Conservation (phyloP, 73 alveolate species). For the Effrenium voratum region DNA sequence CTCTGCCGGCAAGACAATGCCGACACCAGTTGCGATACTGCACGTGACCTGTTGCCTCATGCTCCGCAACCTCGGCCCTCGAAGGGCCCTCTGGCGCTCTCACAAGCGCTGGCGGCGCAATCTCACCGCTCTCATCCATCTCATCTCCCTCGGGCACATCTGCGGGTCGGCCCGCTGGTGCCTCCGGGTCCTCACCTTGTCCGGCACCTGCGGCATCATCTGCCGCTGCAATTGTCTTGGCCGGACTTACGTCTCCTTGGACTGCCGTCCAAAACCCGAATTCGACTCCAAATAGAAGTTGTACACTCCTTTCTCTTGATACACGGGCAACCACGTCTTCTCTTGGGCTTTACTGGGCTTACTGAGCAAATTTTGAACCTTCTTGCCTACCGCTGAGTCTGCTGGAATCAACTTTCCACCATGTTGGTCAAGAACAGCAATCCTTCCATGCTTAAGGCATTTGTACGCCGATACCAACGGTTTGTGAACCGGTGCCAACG, state of each 20-base stretch:
- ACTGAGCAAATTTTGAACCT: too few species aligned
- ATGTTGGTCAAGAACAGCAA: neutral
- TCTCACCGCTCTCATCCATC: neutral
- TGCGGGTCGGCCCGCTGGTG: too few species aligned
- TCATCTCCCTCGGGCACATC: too few species aligned
- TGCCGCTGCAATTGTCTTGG: too few species aligned
- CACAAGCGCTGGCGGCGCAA: neutral
- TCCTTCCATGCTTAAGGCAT: neutral
- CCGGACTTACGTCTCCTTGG: neutral
- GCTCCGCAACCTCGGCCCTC: slow-evolving; percentile 42
- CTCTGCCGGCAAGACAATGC: slow-evolving; percentile 46
- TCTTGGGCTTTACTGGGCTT: neutral
- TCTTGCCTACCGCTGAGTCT: too few species aligned
- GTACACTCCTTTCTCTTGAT: neutral
- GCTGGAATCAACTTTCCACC: slow-evolving; percentile 1
- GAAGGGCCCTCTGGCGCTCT: slow-evolving; percentile 3
- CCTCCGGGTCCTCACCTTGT: too few species aligned
- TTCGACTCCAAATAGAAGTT: slow-evolving; percentile 48
- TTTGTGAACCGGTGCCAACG: neutral
- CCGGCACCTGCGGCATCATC: too few species aligned
- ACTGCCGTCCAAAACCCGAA: slow-evolving; percentile 30
- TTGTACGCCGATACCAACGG: neutral
- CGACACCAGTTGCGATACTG: slow-evolving; percentile 44
- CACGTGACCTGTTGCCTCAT: slow-evolving; percentile 19
- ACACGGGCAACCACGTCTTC: neutral